Conservation (phyloP, 2,329 filamentous ascomycete genomes). For the Gyromitra esculenta region DNA sequence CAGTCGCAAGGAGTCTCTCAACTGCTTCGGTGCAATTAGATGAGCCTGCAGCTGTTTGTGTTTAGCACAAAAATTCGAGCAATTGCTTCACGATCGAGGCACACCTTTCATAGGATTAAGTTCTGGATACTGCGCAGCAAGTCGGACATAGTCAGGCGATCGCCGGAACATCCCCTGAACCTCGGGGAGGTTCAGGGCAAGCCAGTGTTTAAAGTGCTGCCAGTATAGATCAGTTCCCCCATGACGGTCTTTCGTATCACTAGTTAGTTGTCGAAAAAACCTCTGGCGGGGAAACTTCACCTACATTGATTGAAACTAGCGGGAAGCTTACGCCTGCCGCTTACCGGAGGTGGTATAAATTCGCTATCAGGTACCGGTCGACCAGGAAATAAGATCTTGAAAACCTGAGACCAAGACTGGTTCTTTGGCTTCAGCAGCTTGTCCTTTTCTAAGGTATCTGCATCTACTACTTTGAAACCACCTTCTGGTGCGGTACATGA, state of each 20-base stretch:
- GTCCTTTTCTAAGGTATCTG: slow-evolving; percentile 8
- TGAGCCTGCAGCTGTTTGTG: not conserved
- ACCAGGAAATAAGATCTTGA: slow-evolving; percentile 3
- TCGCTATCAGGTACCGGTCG: not conserved
- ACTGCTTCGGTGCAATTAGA: not conserved
- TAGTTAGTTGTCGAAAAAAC: not conserved
- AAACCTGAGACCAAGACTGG: slow-evolving; percentile 22
- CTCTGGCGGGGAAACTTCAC: not conserved
- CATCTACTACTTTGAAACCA: slow-evolving; percentile 8
- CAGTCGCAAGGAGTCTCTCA: not conserved
- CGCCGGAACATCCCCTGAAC: not conserved
- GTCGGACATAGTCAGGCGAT: not conserved
- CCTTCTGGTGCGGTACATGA: not conserved
- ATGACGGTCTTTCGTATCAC: not conserved
- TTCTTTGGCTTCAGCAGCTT: not conserved
- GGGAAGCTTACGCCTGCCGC: not conserved
- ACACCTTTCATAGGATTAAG: not conserved
- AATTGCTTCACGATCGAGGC: not conserved
- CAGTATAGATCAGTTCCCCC: not conserved
- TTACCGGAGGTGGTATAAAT: not conserved
- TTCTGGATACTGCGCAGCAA: not conserved
- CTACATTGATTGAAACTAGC: not conserved
- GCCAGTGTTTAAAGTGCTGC: not conserved
- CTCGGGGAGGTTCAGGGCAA: not conserved
- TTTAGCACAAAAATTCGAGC: not conserved